Conservation (phyloP, 768 basidiomycete genomes). For the Termitomyces sp. region DNA sequence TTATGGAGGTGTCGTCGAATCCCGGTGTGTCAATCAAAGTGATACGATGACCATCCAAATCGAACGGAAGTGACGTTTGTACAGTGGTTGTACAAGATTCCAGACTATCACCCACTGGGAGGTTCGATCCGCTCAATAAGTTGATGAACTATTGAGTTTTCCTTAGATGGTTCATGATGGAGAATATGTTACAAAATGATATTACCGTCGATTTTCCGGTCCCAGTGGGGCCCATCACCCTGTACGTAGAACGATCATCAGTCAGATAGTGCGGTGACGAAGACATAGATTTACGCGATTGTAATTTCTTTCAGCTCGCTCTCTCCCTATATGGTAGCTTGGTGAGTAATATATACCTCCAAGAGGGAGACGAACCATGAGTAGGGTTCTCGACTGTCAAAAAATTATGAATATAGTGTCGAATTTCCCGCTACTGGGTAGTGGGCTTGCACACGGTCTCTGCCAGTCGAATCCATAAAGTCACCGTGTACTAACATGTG, state of each 20-base stretch:
- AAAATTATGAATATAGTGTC: not conserved
- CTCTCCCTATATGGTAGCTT: not conserved
- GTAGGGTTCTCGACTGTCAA: not conserved
- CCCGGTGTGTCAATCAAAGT: conserved; percentile 58
- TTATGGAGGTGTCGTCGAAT: conserved; percentile 50
- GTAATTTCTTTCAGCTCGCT: not conserved
- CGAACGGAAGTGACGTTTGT: not conserved
- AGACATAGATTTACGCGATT: not conserved
- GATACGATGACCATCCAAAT: conserved; percentile 19
- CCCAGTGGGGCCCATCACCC: not conserved
- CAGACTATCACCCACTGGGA: not conserved
- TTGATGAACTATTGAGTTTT: not conserved
- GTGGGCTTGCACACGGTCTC: not conserved
- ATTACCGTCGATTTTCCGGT: not conserved
- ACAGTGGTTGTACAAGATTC: not conserved
- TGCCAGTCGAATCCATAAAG: no score
- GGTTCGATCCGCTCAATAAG: not conserved
- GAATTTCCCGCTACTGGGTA: not conserved
- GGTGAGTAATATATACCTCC: not conserved
- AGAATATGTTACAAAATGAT: not conserved
- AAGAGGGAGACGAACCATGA: not conserved
- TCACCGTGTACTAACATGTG: no score
- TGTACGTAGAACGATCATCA: not conserved
- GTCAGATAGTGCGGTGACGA: not conserved
- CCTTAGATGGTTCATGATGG: not conserved